phyloP scores from a whole-genome alignment of 495 filamentous ascomycete species.

The Lasiosphaeria miniovina region DNA sequence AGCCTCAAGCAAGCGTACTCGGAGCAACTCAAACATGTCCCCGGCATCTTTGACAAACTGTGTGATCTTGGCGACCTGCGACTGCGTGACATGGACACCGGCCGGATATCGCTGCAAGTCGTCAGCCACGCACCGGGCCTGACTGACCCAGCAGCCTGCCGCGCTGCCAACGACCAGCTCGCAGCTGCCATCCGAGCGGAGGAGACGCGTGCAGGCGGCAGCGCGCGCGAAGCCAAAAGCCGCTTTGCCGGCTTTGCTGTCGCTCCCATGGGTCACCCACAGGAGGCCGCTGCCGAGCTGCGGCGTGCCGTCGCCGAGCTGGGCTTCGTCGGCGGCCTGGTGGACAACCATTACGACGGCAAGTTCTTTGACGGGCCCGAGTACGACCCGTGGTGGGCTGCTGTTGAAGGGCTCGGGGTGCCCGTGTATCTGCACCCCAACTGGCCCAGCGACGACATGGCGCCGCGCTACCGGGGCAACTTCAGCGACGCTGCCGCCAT shows the following conservation, averaged over 20 bases:
- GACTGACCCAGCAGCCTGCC: constrained; percentile 34
- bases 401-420: constrained; percentile 50
- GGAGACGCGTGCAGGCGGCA: constrained; percentile 2
- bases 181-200: constrained; percentile 36
- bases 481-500: constrained; percentile 36
- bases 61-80: constrained; percentile 40
- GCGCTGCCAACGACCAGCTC: constrained; percentile 52
- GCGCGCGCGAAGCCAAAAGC: constrained; percentile 28
- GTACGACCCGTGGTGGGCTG: constrained; percentile 47
- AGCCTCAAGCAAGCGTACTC: constrained; percentile 16
- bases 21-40: constrained; percentile 33
- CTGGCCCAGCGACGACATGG: constrained; percentile 34
- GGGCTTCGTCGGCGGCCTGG: constrained; percentile 55
- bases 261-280: constrained; percentile 47
- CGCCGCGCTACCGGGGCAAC: constrained; percentile 40
- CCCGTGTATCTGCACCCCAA: constrained; percentile 60
- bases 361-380: constrained; percentile 45
- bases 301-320: constrained; percentile 43
- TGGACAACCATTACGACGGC: constrained; percentile 52
- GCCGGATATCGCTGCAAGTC: constrained; percentile 53
- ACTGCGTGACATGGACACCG: constrained; percentile 50
- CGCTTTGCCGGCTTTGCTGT: constrained; percentile 56
- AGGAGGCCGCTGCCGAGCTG: constrained; percentile 47
- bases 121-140: constrained; percentile 51
- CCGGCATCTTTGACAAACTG: constrained; percentile 31